phyloP scores from a whole-genome alignment of 768 basidiomycete species.

The Pleurotus platypus region DNA sequence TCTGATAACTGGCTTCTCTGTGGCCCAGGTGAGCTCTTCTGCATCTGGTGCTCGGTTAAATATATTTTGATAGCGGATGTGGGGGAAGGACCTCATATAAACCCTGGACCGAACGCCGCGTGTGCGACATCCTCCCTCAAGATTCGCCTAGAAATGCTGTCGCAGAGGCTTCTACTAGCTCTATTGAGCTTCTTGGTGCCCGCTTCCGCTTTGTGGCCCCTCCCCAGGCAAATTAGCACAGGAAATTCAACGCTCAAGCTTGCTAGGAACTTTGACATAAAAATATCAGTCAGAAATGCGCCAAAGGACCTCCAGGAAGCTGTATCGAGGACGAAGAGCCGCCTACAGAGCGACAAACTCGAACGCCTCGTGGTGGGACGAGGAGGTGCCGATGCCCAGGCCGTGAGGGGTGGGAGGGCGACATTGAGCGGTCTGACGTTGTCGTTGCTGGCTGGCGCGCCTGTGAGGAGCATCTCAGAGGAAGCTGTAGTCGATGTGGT shows the following conservation, averaged over 20 bases:
- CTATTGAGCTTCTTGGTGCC: constrained; percentile 7
- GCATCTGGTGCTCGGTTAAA: too few relatives aligned
- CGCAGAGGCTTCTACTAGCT: constrained; percentile 2
- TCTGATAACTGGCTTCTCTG: neutral
- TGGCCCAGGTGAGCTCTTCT: neutral
- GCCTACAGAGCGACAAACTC: constrained; percentile 50
- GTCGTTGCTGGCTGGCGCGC: constrained; percentile 27
- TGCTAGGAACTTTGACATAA: constrained; percentile 47
- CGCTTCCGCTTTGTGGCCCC: constrained; percentile 24
- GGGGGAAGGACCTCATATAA: neutral
- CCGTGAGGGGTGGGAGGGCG: constrained; percentile 32
- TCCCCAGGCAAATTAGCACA: constrained; percentile 39
- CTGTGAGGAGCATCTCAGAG: constrained; percentile 41
- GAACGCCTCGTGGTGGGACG: constrained; percentile 57
- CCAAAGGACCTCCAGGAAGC: constrained; percentile 61
- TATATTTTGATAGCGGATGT: neutral
- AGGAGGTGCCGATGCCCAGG: constrained; percentile 41
- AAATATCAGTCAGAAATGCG: constrained; percentile 34
- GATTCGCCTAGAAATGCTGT: neutral
- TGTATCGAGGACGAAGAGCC: constrained; percentile 40
- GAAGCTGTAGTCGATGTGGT: constrained; percentile 50
- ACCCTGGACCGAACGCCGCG: neutral
- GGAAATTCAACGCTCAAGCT: constrained; percentile 43
- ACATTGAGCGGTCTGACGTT: constrained; percentile 41
- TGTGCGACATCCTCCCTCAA: neutral